Percentiles rank a stretch among this genome's conserved stretches.
Conservation (phyloP, 2,329 filamentous ascomycete species). For the Pseudopyricularia javanii region DNA sequence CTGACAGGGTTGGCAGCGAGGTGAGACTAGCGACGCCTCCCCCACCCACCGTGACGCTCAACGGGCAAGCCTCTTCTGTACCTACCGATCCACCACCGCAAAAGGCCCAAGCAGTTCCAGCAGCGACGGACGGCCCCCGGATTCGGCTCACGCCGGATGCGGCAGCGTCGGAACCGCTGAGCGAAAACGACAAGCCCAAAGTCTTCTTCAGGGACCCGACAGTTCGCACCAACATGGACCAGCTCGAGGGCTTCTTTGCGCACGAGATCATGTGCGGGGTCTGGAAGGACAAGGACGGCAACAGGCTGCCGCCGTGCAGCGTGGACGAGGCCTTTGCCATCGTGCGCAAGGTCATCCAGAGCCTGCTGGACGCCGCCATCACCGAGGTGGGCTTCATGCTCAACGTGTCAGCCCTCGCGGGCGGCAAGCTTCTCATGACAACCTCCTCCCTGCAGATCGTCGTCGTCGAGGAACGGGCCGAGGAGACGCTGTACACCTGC, state of each 20-base stretch:
- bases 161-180: neutral
- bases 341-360: constrained; percentile 38
- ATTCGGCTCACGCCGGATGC: neutral
- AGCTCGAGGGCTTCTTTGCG: constrained; percentile 42
- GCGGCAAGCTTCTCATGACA: constrained; percentile 37
- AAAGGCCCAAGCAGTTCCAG: neutral
- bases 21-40: constrained; percentile 18
- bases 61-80: constrained; percentile 11
- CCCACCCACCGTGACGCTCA: constrained; percentile 16
- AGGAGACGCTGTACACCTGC: constrained; percentile 33
- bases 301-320: constrained; percentile 25
- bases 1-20: constrained; percentile 20
- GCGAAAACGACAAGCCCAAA: neutral
- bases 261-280: constrained; percentile 33
- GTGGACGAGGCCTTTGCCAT: constrained; percentile 42
- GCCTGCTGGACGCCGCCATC: constrained; percentile 19
- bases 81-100: neutral
- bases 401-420: constrained; percentile 44
- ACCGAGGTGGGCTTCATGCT: constrained; percentile 45
- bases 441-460: constrained; percentile 25
- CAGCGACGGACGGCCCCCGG: neutral
- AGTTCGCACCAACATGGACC: constrained; percentile 43
- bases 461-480: constrained; percentile 27
- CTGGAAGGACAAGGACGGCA: constrained; percentile 38
- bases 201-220: constrained; percentile 17